A percentile compares a stretch with the other conserved stretches of the same genome.
phyloP scores from a whole-genome alignment of 768 basidiomycete genomes.

The Naganishia randhawae region DNA sequence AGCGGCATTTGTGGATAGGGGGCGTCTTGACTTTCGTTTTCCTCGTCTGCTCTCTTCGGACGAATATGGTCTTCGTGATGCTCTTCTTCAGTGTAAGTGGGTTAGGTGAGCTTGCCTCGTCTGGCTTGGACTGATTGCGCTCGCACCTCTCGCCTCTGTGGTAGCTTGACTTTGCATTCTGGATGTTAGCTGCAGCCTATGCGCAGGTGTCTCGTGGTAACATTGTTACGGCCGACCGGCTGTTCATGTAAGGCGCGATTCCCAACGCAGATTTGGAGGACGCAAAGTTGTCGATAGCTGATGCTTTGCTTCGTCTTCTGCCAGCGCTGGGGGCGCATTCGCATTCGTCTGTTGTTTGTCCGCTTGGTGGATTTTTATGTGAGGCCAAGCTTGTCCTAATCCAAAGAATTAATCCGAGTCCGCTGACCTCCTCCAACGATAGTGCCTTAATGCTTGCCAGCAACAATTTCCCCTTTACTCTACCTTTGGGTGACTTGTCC shows the following conservation, averaged over 20 bases:
- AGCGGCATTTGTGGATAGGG: constrained; percentile 1
- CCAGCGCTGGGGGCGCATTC: constrained; percentile 37
- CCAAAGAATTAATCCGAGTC: not conserved
- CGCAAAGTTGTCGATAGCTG: constrained; percentile 6
- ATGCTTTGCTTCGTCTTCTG: not conserved
- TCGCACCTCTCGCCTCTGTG: too few species aligned
- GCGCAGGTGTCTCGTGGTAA: not conserved
- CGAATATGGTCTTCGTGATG: constrained; percentile 34
- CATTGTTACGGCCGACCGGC: not conserved
- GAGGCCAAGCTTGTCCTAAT: not conserved
- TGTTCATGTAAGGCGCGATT: constrained; percentile 14
- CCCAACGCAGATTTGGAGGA: not conserved
- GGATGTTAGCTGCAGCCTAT: constrained; percentile 33
- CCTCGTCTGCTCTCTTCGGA: constrained; percentile 35
- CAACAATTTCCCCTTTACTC: constrained; percentile 35
- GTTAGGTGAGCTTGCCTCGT: too few species aligned
- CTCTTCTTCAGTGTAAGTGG: constrained; percentile 33
- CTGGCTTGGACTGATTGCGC: too few species aligned
- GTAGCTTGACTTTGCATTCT: constrained; percentile 37
- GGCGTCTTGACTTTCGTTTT: constrained; percentile 32
- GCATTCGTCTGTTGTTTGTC: constrained; percentile 32
- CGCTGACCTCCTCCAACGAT: constrained; percentile 29
- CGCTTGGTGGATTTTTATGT: constrained; percentile 28
- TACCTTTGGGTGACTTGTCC: constrained; percentile 43
- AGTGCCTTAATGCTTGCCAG: constrained; percentile 34